Evolutionary conservation across 2,329 filamentous ascomycete genomes (phyloP).

Genomic region (Fusarium penzigii): DNA sequence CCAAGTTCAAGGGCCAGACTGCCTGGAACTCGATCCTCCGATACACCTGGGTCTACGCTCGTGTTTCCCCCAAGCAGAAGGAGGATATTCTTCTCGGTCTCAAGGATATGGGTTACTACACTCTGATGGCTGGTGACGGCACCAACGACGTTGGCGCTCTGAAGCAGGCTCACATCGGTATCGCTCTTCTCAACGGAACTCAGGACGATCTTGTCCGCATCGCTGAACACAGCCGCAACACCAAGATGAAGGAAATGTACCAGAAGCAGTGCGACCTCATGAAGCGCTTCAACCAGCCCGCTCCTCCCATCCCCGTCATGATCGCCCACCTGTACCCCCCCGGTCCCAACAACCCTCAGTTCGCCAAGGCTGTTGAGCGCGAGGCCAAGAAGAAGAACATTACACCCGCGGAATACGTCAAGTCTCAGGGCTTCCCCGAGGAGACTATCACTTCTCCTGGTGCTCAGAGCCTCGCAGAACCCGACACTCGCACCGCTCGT

Average conservation of each 20-base stretch:
- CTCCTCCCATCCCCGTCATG: conserved; percentile 85
- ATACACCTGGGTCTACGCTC: conserved; percentile 95
- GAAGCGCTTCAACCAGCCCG: conserved; percentile 90
- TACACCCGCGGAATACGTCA: conserved; percentile 58
- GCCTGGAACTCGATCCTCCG: conserved; percentile 78
- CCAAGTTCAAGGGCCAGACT: conserved; percentile 80
- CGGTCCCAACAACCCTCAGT: conserved; percentile 89
- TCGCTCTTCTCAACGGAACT: conserved; percentile 93
- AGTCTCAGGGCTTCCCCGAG: conserved; percentile 52
- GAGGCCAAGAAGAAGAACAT: conserved; percentile 80
- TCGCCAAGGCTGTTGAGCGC: conserved; percentile 85
- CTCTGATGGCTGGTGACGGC: conserved; percentile 96
- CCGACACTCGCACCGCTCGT: conserved; percentile 27
- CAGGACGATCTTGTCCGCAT: conserved; percentile 89
- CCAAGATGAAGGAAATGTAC: conserved; percentile 98
- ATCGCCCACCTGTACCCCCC: conserved; percentile 95
- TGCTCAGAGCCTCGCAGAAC: conserved; percentile 58
- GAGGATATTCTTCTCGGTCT: conserved; percentile 96
- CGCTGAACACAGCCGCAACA: conserved; percentile 88
- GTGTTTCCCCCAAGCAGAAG: conserved; percentile 98
- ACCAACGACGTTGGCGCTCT: conserved; percentile 97
- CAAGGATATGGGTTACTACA: conserved; percentile 96
- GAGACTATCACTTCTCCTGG: conserved; percentile 68
- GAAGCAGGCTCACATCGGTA: conserved; percentile 97
- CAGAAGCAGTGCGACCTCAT: conserved; percentile 93